Conservation (phyloP, 2,329 filamentous ascomycete species). For the Arachnomyces sp. region DNA sequence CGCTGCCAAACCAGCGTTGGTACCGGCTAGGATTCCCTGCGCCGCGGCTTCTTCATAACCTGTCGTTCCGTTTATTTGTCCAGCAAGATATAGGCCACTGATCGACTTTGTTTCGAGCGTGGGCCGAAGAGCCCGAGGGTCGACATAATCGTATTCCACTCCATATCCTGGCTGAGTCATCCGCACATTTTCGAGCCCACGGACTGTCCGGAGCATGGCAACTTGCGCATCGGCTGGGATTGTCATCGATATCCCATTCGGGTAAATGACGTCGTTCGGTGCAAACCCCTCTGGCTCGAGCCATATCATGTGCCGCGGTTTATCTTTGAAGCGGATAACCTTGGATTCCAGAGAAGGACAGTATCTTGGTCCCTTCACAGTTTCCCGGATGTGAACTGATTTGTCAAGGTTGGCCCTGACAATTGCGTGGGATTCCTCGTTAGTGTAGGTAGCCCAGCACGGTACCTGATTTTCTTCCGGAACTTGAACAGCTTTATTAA, state of each 20-base stretch:
- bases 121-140: slow-evolving; percentile 78
- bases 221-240: slow-evolving; percentile 83
- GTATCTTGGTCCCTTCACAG: slow-evolving; percentile 87
- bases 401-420: slow-evolving; percentile 88
- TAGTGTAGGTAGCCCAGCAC: slow-evolving; percentile 87
- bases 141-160: slow-evolving; percentile 97
- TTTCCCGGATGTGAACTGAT: slow-evolving; percentile 92
- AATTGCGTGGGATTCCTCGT: slow-evolving; percentile 70
- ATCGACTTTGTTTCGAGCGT: slow-evolving; percentile 93
- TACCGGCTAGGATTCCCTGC: slow-evolving; percentile 85
- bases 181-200: slow-evolving; percentile 76
- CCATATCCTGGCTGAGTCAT: slow-evolving; percentile 97
- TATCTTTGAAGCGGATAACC: slow-evolving; percentile 77
- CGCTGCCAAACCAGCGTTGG: slow-evolving; percentile 82
- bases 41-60: slow-evolving; percentile 96
- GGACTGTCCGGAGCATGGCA: slow-evolving; percentile 74
- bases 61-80: slow-evolving; percentile 96
- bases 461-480: slow-evolving; percentile 62
- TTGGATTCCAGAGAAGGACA: slow-evolving; percentile 95
- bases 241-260: slow-evolving; percentile 96
- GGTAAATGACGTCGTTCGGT: slow-evolving; percentile 76
- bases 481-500: slow-evolving; percentile 72
- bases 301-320: slow-evolving; percentile 82
- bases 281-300: slow-evolving; percentile 93
- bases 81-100: slow-evolving; percentile 78